These are phyloP conservation scores for Aspergillus ibericus DNA, from an alignment of 2,329 filamentous ascomycete genomes.

Conservation along the genomic window DNA sequence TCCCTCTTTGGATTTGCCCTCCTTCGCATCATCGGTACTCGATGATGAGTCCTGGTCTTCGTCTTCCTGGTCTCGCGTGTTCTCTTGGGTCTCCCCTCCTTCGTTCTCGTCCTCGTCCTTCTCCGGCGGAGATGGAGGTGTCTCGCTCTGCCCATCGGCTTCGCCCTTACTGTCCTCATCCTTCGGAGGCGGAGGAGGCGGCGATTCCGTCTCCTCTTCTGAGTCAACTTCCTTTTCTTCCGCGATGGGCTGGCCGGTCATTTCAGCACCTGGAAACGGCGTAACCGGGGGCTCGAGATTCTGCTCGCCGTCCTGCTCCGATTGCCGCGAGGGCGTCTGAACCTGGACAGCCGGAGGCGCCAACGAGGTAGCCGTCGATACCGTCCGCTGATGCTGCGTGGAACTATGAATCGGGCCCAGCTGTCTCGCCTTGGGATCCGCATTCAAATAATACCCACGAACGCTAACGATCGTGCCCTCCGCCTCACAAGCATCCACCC, in stretches of 20 bases:
- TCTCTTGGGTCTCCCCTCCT: conserved; percentile 15
- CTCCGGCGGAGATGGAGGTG: background rate
- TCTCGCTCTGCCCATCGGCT: conserved; percentile 16
- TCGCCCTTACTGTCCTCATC: conserved; percentile 20
- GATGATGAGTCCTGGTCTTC: conserved; percentile 23
- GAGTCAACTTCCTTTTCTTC: conserved; percentile 29
- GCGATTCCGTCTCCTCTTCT: conserved; percentile 25
- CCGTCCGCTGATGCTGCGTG: conserved; percentile 35
- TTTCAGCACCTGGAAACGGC: conserved; percentile 35
- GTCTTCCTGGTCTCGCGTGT: conserved; percentile 13
- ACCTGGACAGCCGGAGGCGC: conserved; percentile 14
- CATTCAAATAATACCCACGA: conserved; percentile 93
- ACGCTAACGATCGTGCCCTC: conserved; percentile 92
- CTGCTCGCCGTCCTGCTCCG: conserved; percentile 23
- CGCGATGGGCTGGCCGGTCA: conserved; percentile 29
- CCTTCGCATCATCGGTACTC: conserved; percentile 16
- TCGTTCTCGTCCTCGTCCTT: conserved; percentile 13
- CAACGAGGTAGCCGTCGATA: conserved; percentile 32
- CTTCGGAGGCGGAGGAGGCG: conserved; percentile 32
- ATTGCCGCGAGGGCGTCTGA: conserved; percentile 3
- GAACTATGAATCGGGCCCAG: conserved; percentile 39
- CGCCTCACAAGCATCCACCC: conserved; percentile 94
- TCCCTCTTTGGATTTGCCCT: conserved; percentile 33
- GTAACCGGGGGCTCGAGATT: conserved; percentile 29
- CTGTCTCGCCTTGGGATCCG: conserved; percentile 65